Evolutionary conservation across 805 yeast genomes (phyloP), one percentile per base, ranked within the genome.

Genomic region (Peterozyma xylosa): DNA sequence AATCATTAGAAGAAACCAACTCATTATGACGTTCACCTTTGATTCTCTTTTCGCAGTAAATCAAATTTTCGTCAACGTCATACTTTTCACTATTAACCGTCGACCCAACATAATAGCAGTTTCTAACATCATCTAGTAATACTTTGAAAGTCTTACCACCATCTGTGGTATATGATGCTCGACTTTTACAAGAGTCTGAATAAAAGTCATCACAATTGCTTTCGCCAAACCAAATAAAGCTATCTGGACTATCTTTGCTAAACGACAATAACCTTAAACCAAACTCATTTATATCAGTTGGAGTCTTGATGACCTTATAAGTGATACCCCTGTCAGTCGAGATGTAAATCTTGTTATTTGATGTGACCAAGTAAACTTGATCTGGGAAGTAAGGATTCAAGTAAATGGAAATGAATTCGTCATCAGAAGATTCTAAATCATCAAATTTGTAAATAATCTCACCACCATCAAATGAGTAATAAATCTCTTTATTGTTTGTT

Each of bases 381-480:
- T 85, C 78, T 2, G 77, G 71, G 49, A 69, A 68, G 48, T 71
- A 73, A 7, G 78, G 77, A 48, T 93, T 89, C 37, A 77, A 75
- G 35, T 67, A 66, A n/a, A 83, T 68, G n/a, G 74, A 76, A 5
- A 71, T 47, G 41, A 84, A 67, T 13, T 66, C 67, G 14, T 75
- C 66, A 9, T 53, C 59, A 13, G 55, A 54, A 37, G 54, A 49
- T 2, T 68, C 64, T 16, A 76, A 59, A 11, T 30, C 43, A 5
- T 16, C 42, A 30, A 53, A 46, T 40, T 55, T 57, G 21, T 59
- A 60, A 63, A 85, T 76, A 1, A 57, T 53, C 3, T 61, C 54
- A 11, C 91, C 91, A 35, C 85, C 85, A 57, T 88, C 80, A 52
- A 74, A 82, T 0, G 96, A 85, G 7, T 86, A 72, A 52, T 67